These are phyloP conservation scores for Coleophoma eucalyptorum DNA, from an alignment of 2,329 filamentous ascomycete genomes.

Conservation along the genomic window DNA sequence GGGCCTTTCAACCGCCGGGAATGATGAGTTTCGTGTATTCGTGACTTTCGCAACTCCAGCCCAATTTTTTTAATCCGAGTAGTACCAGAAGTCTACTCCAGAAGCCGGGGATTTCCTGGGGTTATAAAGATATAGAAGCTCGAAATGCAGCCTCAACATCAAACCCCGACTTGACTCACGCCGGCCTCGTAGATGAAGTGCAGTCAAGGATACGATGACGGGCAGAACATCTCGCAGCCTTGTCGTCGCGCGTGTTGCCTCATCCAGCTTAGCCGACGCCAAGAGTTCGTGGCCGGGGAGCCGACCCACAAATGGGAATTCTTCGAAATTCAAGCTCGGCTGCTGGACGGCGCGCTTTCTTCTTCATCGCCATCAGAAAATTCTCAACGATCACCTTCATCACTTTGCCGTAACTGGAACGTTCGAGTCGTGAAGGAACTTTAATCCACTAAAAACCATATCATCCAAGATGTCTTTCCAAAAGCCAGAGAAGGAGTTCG, in stretches of 20 bases:
- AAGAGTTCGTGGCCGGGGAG: background rate
- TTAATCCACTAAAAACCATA: constrained; percentile 23
- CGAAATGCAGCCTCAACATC: background rate
- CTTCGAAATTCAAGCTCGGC: constrained; percentile 2
- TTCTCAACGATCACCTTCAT: constrained; percentile 50
- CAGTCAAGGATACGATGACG: background rate
- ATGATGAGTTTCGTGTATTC: too few relatives aligned
- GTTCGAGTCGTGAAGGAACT: constrained; percentile 80
- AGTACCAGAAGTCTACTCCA: too few relatives aligned
- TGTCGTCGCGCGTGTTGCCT: background rate
- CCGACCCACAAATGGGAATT: background rate
- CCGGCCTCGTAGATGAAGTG: background rate
- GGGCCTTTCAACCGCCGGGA: too few relatives aligned
- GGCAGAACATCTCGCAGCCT: background rate
- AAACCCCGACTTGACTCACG: background rate
- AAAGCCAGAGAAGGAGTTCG: constrained; percentile 92
- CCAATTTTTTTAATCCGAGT: too few relatives aligned
- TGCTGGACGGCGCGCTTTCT: too few relatives aligned
- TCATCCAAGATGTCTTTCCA: constrained; percentile 79
- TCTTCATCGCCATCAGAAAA: constrained; percentile 7
- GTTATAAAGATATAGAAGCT: background rate
- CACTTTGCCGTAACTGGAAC: constrained; percentile 73
- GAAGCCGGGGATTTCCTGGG: background rate
- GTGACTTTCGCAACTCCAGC: too few relatives aligned
- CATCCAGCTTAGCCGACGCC: background rate